Percentiles rank a stretch among this genome's conserved stretches.
These are phyloP conservation scores for Panus rudis DNA, from an alignment of 768 basidiomycete genomes.

Conservation along the genomic window DNA sequence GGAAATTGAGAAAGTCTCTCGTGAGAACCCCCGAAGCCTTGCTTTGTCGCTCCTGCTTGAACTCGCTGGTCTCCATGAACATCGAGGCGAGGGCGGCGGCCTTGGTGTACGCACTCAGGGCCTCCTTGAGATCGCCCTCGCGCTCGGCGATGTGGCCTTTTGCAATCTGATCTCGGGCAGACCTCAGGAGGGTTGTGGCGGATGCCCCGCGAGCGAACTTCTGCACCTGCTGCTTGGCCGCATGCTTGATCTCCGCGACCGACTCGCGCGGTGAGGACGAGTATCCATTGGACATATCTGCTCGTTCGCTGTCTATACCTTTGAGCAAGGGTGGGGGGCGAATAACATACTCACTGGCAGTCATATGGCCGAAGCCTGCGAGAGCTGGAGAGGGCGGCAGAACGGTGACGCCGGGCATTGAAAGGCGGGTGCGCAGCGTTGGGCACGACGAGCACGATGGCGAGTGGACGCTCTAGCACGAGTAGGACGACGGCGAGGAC, in stretches of 20 bases:
- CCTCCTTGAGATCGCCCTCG: constrained; percentile 53
- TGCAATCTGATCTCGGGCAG: constrained; percentile 51
- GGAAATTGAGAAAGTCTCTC: constrained; percentile 59
- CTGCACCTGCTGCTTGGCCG: constrained; percentile 39
- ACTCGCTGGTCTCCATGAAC: constrained; percentile 55
- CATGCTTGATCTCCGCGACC: constrained; percentile 42
- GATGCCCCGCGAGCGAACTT: constrained; percentile 53
- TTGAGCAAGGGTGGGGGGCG: constrained; percentile 11
- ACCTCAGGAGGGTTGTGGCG: constrained; percentile 51
- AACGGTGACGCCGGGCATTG: constrained; percentile 39
- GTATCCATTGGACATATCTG: constrained; percentile 36
- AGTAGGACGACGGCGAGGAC: too few species aligned
- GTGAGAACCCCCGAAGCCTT: constrained; percentile 49
- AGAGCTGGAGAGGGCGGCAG: constrained; percentile 32
- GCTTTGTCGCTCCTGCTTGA: constrained; percentile 36
- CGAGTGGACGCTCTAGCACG: too few species aligned
- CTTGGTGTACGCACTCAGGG: constrained; percentile 53
- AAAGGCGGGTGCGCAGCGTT: too few species aligned
- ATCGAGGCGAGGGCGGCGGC: constrained; percentile 52
- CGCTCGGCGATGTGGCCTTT: constrained; percentile 46
- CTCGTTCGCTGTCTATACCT: constrained; percentile 8
- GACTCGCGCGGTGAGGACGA: constrained; percentile 15
- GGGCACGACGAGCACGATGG: too few species aligned
- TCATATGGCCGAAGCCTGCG: constrained; percentile 23
- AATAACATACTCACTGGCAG: constrained; percentile 18